Percentiles rank a stretch among this genome's conserved stretches.
phyloP scores from a whole-genome alignment of 2,329 filamentous ascomycete genomes.

The Exserohilum rostratum region DNA sequence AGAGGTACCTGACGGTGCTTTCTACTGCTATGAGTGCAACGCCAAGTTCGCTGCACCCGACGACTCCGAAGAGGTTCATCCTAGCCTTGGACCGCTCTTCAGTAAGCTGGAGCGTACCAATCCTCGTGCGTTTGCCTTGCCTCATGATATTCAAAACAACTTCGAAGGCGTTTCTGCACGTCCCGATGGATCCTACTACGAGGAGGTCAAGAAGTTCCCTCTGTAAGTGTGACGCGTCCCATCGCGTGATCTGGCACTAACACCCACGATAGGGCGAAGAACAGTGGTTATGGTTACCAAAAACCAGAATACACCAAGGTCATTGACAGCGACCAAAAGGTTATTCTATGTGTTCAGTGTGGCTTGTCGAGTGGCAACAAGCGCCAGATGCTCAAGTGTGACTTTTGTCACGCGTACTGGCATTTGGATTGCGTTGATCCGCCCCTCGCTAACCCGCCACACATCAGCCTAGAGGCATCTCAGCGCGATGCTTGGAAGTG shows the following conservation, averaged over 20 bases:
- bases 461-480: constrained; percentile 55
- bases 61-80: constrained; percentile 29
- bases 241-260: constrained; percentile 37
- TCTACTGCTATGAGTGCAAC: constrained; percentile 72
- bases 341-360: constrained; percentile 80
- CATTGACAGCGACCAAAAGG: constrained; percentile 72
- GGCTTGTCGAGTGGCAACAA: constrained; percentile 66
- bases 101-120: constrained; percentile 70
- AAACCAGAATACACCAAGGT: constrained; percentile 62
- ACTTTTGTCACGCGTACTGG: constrained; percentile 81
- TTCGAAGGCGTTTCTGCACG: constrained; percentile 83
- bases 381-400: constrained; percentile 83
- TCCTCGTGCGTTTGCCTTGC: constrained; percentile 73
- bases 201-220: constrained; percentile 60
- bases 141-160: constrained; percentile 71
- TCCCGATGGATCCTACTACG: constrained; percentile 79
- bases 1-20: constrained; percentile 52
- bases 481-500: constrained; percentile 81
- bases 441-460: constrained; percentile 78
- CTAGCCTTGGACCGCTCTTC: constrained; percentile 66
- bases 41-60: constrained; percentile 32
- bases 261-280: constrained; percentile 41
- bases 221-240: constrained; percentile 61
- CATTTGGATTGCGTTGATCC: constrained; percentile 92
- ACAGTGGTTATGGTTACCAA: constrained; percentile 50